Conservation (phyloP, 2,329 filamentous ascomycete genomes). For the Calonectria fujianensis region DNA sequence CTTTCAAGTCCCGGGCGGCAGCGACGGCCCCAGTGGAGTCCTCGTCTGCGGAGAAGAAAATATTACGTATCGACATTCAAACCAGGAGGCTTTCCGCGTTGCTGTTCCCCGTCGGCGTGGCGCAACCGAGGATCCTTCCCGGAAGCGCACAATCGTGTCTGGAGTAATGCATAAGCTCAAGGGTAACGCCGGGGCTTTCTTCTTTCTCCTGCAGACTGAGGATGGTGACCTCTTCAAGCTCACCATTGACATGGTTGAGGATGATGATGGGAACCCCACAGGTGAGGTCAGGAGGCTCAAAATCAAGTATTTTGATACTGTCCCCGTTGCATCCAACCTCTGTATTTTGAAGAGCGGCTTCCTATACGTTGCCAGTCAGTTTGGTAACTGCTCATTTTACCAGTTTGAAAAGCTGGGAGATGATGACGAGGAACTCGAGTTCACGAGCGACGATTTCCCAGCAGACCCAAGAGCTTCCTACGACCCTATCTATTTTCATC, state of each 20-base stretch:
- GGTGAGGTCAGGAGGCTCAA: constrained; percentile 89
- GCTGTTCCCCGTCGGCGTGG: constrained; percentile 91
- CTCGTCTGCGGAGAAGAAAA: constrained; percentile 96
- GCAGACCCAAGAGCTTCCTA: constrained; percentile 83
- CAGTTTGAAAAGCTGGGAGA: constrained; percentile 98
- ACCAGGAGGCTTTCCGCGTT: constrained; percentile 91
- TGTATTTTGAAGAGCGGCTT: constrained; percentile 98
- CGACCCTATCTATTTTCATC: constrained; percentile 88
- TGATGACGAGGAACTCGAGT: constrained; percentile 92
- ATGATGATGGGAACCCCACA: constrained; percentile 84
- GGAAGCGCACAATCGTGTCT: constrained; percentile 89
- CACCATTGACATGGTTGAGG: constrained; percentile 91
- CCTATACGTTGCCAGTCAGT: constrained; percentile 93
- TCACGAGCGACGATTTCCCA: constrained; percentile 87
- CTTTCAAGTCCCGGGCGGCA: constrained; percentile 96
- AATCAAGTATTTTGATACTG: constrained; percentile 98
- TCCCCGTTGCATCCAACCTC: constrained; percentile 89
- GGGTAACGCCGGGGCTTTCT: constrained; percentile 88
- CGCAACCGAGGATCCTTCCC: constrained; percentile 91
- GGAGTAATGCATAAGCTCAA: constrained; percentile 99
- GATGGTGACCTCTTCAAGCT: constrained; percentile 99
- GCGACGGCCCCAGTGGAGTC: constrained; percentile 94
- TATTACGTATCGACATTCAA: constrained; percentile 97
- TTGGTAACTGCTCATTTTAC: constrained; percentile 95
- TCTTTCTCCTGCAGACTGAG: constrained; percentile 96